Base-by-base conservation (phyloP, 2,329 filamentous ascomycete species). In the Epicoccum nigrum region DNA sequence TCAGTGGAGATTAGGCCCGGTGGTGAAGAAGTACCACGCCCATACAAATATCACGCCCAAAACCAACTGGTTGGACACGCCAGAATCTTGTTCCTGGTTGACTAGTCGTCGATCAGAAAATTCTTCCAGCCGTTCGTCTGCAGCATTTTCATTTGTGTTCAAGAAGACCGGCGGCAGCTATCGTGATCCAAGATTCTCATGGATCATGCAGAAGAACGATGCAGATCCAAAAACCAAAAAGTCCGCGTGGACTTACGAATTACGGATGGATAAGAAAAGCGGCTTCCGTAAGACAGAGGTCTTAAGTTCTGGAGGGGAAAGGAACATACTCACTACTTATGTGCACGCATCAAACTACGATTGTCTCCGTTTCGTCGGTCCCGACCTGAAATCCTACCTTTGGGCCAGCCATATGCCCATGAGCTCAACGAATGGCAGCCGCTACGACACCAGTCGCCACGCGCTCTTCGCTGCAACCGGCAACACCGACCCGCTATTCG, bases 291-390 rank as follows among this genome's bases (percentile, higher is more conserved):
- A 69, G 50, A 58, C 39, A 2, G 69, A 72, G 40, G 39, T 53
- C 1, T 48, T 72, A 5, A 51, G 17, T 4, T 47, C 60, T 2
- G 61, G 64, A 11, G 52, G 54, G 11, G 46, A 55, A 3, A 58
- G 39, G 8, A 46, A 59, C 4, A 54, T 71, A 8, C 47, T 68
- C 1, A 67, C 62, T 4, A 71, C 64, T 2, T 72, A 69, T 27
- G 45, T 69, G n/a, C 68, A 63, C 21, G 68, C 63, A 1, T 12
- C 35, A 3, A 71, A 71, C 25, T 71, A 71, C 54, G 67, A 70
- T 35, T 63, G 64, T 1, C 57, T 72, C 2, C 61, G 62, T 6
- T 72, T 72, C 40, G 51, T 67, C 4, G 67, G 63, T 2, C 55
- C 60, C 5, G 68, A 71, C 35, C 63, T 64, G 15, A 52, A 48